These are phyloP conservation scores for Erigeron philadelphicus DNA, from an alignment of 140 eudicot species.

Conservation along the genomic window DNA sequence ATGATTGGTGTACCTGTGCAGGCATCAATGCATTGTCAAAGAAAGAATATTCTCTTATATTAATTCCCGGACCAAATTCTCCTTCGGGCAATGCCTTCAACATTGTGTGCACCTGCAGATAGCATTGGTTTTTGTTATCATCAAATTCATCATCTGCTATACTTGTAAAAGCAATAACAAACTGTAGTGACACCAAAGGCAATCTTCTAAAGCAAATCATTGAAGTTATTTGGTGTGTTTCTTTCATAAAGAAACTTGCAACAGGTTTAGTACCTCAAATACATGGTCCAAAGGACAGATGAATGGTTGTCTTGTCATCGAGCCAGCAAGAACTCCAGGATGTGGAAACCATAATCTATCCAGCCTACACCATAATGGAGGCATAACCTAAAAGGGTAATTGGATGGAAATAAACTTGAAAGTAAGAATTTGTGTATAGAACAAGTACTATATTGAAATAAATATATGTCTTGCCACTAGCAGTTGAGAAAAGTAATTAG, in stretches of 20 bases:
- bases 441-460: not conserved
- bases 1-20: slow-evolving; percentile 37
- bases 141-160: not conserved
- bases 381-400: slow-evolving; percentile 98
- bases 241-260: not conserved
- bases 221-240: not conserved
- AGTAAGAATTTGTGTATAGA: slow-evolving; percentile 12
- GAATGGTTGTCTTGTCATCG: slow-evolving; percentile 86
- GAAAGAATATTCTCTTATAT: slow-evolving; percentile 76
- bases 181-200: not conserved
- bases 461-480: not conserved
- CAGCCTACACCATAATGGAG: slow-evolving; percentile 98
- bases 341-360: slow-evolving; percentile 97
- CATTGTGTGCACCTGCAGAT: slow-evolving; percentile 73
- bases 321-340: slow-evolving; percentile 75
- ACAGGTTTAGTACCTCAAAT: slow-evolving; percentile 59
- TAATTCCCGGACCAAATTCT: slow-evolving; percentile 75
- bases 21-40: slow-evolving; percentile 75
- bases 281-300: slow-evolving; percentile 91
- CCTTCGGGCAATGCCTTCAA: slow-evolving; percentile 55
- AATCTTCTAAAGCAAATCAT: not conserved
- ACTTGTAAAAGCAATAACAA: not conserved
- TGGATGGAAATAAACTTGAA: too few species aligned
- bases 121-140: slow-evolving; percentile 2
- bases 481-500: not conserved